Percentiles rank a stretch among this genome's conserved stretches.
These are phyloP conservation scores for Trichoderma asperelloides DNA, from an alignment of 495 filamentous ascomycete genomes.

Conservation along the genomic window DNA sequence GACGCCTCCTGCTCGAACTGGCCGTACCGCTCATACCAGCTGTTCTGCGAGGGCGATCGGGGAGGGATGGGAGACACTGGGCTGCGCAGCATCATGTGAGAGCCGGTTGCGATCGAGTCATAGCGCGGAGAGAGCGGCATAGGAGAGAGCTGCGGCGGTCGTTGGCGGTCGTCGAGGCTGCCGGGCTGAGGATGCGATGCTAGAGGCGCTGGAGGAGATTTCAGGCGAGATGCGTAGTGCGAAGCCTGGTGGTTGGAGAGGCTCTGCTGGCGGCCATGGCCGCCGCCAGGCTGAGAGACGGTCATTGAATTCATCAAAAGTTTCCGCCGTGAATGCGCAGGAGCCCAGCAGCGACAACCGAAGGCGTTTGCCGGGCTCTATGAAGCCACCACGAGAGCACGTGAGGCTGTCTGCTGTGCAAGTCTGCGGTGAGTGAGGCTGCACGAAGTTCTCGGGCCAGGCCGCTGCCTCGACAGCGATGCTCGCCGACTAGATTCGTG, in stretches of 20 bases:
- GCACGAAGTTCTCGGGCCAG: not conserved
- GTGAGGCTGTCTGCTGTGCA: not conserved
- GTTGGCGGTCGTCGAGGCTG: constrained; percentile 14
- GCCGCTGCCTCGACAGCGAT: not conserved
- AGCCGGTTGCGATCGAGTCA: constrained; percentile 29
- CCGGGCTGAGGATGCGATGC: constrained; percentile 9
- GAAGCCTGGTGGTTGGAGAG: not conserved
- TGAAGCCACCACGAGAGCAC: not conserved
- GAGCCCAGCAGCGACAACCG: not conserved
- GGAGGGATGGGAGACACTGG: constrained; percentile 12
- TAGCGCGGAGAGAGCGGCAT: constrained; percentile 32
- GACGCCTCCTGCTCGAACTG: not conserved
- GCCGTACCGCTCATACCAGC: constrained; percentile 11
- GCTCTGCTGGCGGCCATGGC: constrained; percentile 1
- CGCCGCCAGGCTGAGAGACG: not conserved
- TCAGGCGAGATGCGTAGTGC: constrained; percentile 4
- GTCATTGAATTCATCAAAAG: not conserved
- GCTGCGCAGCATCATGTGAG: constrained; percentile 11
- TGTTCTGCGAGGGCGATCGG: constrained; percentile 13
- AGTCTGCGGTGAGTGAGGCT: not conserved
- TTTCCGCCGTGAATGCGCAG: not conserved
- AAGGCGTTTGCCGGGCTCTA: not conserved
- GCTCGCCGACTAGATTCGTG: not conserved
- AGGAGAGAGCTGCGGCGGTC: constrained; percentile 11
- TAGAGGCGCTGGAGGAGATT: not conserved